Evolutionary conservation across 1,284 basidiomycete species (phyloP), one percentile per base, ranked within the genome.

Genomic region (Cerioporus squamosus): DNA sequence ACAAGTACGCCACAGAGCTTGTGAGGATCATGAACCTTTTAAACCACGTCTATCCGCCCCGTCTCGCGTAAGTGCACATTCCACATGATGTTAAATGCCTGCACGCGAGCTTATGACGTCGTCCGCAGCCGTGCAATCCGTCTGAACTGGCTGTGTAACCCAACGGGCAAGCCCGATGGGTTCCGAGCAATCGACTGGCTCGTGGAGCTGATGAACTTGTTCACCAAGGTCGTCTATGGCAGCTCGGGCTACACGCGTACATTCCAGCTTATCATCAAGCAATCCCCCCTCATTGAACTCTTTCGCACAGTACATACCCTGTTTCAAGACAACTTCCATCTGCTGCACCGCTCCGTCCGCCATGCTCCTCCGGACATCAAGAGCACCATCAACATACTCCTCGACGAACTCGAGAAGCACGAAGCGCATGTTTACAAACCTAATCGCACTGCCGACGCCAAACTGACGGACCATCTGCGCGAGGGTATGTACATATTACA

Each of bases 211-310:
- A 60, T 66, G 42, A 72, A 72, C 44, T 51, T 66, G 5, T 63
- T 56, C 23, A 64, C 49, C 18, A 71, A 70, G 60, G 67, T 67
- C 38, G 45, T 50, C 18, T 23, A 59, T 15, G 44, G 46, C 29
- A 54, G 49, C 7, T 29, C 46, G 8, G 66, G 55, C 20, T 71
- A 68, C 14, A 76, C 74, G 44, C 62, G 68, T 31, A 69, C 61
- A 31, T 66, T 66, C 38, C 59, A 66, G n/a, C 51, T 61, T 0
- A 71, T 75, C 24, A 61, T 75, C 10, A 61, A 63, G n/a, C 70
- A 75, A 52, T 76, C 75, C 14, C 60, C 68, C 8, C 59, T 75
- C 0, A 68, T 75, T 22, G 66, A 72, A 49, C 61, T 70, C 4
- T 76, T 70, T 60, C 66, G 68, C 22, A 59, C 56, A 38, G 24